phyloP scores from a whole-genome alignment of 2,329 filamentous ascomycete genomes.

The Aureobasidium subglaciale region DNA sequence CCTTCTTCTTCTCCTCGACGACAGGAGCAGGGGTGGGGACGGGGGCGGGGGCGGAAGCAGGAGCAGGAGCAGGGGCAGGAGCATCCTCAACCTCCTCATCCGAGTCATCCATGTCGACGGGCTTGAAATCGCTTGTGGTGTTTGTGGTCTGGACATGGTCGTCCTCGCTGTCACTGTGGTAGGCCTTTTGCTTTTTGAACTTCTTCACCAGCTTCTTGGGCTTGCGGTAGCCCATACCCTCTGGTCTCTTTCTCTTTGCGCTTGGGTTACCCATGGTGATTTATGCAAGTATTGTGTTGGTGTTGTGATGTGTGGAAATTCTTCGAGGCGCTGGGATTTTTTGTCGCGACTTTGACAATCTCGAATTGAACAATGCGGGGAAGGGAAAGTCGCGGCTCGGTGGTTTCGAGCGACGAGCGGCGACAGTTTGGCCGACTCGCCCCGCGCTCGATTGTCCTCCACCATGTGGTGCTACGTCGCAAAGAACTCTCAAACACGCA shows the following conservation, averaged over 20 bases:
- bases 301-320: conserved; percentile 1
- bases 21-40: conserved; percentile 21
- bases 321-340: not conserved
- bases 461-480: not conserved
- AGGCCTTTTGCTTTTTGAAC: conserved; percentile 55
- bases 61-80: not conserved
- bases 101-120: conserved; percentile 44
- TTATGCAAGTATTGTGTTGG: too few species aligned
- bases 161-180: conserved; percentile 57
- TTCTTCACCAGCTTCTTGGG: conserved; percentile 49
- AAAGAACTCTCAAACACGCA: not conserved
- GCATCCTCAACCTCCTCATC: conserved; percentile 33
- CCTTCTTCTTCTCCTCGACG: conserved; percentile 1
- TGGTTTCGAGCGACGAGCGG: too few species aligned
- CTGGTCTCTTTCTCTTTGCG: conserved; percentile 37
- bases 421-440: not conserved
- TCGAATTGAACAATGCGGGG: not conserved
- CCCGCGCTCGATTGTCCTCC: not conserved
- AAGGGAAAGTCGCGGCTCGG: not conserved
- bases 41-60: not conserved
- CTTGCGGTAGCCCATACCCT: conserved; percentile 32
- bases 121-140: conserved; percentile 39
- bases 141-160: conserved; percentile 30
- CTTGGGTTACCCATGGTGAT: conserved; percentile 15
- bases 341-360: not conserved